Conservation (phyloP, 768 basidiomycete genomes). For the Boletus eberwhitei region DNA sequence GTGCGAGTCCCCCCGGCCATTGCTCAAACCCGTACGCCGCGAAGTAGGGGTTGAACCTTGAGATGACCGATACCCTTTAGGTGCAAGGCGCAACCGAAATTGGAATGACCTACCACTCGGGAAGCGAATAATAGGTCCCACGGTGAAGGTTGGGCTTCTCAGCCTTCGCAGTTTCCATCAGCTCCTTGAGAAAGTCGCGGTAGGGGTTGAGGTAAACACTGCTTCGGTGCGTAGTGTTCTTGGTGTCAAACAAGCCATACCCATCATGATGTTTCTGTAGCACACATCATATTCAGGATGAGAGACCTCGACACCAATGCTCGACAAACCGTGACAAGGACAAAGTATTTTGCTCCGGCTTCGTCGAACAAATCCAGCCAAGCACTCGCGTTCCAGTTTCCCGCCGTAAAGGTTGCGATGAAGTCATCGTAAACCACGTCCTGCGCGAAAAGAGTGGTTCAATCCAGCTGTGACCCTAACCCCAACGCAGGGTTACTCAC, state of each 20-base stretch:
- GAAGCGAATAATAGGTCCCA: constrained; percentile 58
- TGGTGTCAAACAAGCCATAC: constrained; percentile 53
- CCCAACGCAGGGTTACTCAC: neutral
- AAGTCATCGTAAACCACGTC: constrained; percentile 56
- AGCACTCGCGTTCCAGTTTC: constrained; percentile 49
- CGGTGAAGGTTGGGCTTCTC: constrained; percentile 50
- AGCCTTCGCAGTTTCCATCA: constrained; percentile 46
- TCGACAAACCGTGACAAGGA: constrained; percentile 45
- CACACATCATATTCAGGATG: neutral
- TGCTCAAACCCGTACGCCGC: constrained; percentile 44
- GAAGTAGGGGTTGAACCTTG: constrained; percentile 49
- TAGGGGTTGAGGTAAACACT: constrained; percentile 48
- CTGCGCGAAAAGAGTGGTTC: constrained; percentile 20
- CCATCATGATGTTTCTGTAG: constrained; percentile 62
- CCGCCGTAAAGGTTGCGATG: constrained; percentile 50
- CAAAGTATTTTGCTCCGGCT: constrained; percentile 62
- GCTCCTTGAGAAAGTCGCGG: constrained; percentile 49
- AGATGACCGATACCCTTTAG: neutral
- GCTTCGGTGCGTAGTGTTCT: constrained; percentile 48
- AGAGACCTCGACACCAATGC: neutral
- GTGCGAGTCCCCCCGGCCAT: constrained; percentile 54
- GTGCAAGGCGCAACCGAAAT: neutral
- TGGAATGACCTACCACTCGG: constrained; percentile 42
- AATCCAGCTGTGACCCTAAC: neutral
- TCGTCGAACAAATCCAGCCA: constrained; percentile 54